A percentile compares a stretch with the other conserved stretches of the same genome.
Evolutionary conservation across 73 alveolate genomes (phyloP).

Genomic region (Symbiodinium natans): DNA sequence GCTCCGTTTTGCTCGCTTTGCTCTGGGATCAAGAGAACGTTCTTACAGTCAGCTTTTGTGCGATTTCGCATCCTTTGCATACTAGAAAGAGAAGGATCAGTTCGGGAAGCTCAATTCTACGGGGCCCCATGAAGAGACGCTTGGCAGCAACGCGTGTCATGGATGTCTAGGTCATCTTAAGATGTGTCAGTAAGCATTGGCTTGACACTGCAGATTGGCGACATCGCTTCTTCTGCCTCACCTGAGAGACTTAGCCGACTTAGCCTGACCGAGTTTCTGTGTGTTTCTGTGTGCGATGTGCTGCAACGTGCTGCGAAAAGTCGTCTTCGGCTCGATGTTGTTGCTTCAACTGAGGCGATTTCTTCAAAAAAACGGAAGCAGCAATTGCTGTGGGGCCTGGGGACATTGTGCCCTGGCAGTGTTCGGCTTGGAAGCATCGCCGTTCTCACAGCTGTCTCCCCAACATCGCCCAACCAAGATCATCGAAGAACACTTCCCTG

Average conservation of each 20-base stretch:
- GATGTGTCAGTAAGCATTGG: too few relatives aligned
- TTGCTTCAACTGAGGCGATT: constrained; percentile 5
- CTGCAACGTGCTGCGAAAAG: background rate
- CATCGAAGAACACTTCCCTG: constrained; percentile 81
- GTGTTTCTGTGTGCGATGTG: background rate
- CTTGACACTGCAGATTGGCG: constrained; percentile 34
- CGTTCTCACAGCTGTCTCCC: background rate
- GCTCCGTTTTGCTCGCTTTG: too few relatives aligned
- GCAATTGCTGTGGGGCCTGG: constrained; percentile 38
- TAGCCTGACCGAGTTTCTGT: background rate
- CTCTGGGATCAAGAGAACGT: too few relatives aligned
- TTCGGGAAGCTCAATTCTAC: constrained; percentile 44
- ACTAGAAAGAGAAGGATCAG: constrained; percentile 72
- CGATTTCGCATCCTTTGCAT: background rate
- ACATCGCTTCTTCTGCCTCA: constrained; percentile 46
- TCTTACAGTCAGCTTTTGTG: background rate
- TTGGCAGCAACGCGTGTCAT: background rate
- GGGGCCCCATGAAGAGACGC: constrained; percentile 28
- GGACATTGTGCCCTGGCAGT: constrained; percentile 32
- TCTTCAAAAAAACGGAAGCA: constrained; percentile 31
- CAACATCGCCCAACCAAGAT: background rate
- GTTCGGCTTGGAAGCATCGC: background rate
- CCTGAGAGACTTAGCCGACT: constrained; percentile 5
- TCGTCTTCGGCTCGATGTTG: background rate
- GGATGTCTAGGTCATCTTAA: too few relatives aligned